These are phyloP conservation scores for Myxozyma neotropica DNA, from an alignment of 805 yeast species.

Conservation along the genomic window DNA sequence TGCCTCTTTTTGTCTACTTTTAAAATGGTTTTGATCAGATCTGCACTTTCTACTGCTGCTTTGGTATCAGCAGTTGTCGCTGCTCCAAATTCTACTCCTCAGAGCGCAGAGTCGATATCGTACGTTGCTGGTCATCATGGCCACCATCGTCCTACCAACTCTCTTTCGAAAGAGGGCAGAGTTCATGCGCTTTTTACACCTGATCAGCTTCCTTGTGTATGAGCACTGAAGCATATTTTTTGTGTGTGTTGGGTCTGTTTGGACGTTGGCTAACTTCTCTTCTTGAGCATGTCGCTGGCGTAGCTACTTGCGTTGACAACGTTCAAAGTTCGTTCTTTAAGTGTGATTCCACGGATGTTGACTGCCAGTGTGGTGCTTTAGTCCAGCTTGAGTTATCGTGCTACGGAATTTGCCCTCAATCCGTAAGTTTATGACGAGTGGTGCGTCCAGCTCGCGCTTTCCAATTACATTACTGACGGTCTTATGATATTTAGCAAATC, in stretches of 20 bases:
- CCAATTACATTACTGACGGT: no score
- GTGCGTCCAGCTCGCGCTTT: no score
- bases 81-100: not conserved
- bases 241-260: not conserved
- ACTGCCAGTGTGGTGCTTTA: slow-evolving; percentile 31
- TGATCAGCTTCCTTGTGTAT: slow-evolving; percentile 32
- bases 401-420: slow-evolving; percentile 33
- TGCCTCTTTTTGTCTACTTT: slow-evolving; percentile 30
- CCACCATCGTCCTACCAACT: not conserved
- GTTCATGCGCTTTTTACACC: slow-evolving; percentile 23
- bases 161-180: not conserved
- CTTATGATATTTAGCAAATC: no score
- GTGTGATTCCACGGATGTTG: slow-evolving; percentile 20
- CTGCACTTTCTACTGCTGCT: slow-evolving; percentile 1
- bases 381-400: slow-evolving; percentile 32
- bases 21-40: not conserved
- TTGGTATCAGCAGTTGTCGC: slow-evolving; percentile 5
- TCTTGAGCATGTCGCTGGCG: slow-evolving; percentile 29
- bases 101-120: not conserved
- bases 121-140: slow-evolving; percentile 6
- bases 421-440: no score
- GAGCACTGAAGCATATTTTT: not conserved
- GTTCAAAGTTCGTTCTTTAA: slow-evolving; percentile 23
- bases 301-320: slow-evolving; percentile 30
- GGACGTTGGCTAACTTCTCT: not conserved